Evolutionary conservation across 345 rosid species (phyloP).

Genomic region (Bruguiera sexangula): DNA sequence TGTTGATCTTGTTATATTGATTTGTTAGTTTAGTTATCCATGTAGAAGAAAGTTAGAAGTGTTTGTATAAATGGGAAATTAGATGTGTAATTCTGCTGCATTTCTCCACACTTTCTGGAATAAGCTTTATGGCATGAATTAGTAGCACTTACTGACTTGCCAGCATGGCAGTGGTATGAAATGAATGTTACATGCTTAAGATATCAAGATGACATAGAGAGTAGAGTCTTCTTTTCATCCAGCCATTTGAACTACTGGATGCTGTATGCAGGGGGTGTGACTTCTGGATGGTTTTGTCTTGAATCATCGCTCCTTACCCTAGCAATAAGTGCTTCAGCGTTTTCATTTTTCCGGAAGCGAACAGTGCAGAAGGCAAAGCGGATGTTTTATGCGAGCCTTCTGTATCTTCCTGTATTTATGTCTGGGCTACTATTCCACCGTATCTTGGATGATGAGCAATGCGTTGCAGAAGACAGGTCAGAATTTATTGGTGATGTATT

Average conservation of each 20-base stretch:
- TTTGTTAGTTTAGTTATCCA: too few species aligned
- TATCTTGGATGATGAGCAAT: constrained; percentile 34
- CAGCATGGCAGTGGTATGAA: neutral
- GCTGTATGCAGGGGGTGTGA: constrained; percentile 62
- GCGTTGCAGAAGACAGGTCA: constrained; percentile 22
- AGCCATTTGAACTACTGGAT: neutral
- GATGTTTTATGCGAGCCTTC: constrained; percentile 83
- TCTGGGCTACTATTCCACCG: constrained; percentile 74
- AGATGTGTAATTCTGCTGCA: too few species aligned
- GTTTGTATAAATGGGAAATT: too few species aligned
- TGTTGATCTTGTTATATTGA: too few species aligned
- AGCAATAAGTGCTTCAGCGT: constrained; percentile 75
- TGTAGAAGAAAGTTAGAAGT: too few species aligned
- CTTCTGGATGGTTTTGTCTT: constrained; percentile 76
- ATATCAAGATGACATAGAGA: neutral
- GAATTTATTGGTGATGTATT: constrained; percentile 17
- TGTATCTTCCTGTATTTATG: constrained; percentile 92
- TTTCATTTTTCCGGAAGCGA: constrained; percentile 67
- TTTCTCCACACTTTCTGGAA: neutral
- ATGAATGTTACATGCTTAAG: neutral
- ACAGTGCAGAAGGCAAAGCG: constrained; percentile 65
- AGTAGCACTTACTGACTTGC: neutral
- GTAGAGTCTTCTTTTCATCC: neutral
- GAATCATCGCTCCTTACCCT: constrained; percentile 69
- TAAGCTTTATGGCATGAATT: neutral